Evolutionary conservation across 495 filamentous ascomycete species (phyloP).

Genomic region (Letharia lupina): DNA sequence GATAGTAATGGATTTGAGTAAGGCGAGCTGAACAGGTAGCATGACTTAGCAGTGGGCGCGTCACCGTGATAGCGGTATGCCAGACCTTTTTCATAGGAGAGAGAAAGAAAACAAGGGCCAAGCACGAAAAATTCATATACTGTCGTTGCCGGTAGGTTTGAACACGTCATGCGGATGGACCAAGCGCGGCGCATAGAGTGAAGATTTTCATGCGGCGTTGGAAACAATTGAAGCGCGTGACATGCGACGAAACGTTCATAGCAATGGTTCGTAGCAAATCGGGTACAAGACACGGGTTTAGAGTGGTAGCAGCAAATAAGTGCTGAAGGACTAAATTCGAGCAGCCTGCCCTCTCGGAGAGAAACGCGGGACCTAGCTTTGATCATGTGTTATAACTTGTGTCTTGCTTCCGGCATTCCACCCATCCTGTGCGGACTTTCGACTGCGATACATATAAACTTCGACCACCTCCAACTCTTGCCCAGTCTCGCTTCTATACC

Average conservation of each 20-base stretch:
- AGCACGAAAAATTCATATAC: neutral
- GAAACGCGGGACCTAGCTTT: neutral
- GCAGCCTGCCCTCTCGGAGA: neutral
- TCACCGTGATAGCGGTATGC: neutral
- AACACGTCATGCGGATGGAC: neutral
- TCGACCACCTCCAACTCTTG: slow-evolving; percentile 50
- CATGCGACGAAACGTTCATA: neutral
- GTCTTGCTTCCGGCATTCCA: neutral
- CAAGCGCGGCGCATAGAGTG: neutral
- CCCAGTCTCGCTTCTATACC: slow-evolving; percentile 32
- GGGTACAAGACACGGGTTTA: neutral
- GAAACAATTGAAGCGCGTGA: neutral
- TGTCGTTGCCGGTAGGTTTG: neutral
- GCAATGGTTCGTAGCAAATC: neutral
- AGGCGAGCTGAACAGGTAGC: neutral
- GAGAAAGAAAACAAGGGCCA: neutral
- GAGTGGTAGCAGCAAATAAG: neutral
- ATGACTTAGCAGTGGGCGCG: neutral
- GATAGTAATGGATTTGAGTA: neutral
- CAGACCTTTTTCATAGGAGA: neutral
- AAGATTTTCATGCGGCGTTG: neutral
- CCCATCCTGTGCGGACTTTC: neutral
- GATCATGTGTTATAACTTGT: neutral
- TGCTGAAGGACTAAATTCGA: neutral
- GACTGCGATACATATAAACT: slow-evolving; percentile 43